A percentile compares a stretch with the other conserved stretches of the same genome.
Conservation (phyloP, 352 stramenopile species). For the Globisporangium okanoganense region DNA sequence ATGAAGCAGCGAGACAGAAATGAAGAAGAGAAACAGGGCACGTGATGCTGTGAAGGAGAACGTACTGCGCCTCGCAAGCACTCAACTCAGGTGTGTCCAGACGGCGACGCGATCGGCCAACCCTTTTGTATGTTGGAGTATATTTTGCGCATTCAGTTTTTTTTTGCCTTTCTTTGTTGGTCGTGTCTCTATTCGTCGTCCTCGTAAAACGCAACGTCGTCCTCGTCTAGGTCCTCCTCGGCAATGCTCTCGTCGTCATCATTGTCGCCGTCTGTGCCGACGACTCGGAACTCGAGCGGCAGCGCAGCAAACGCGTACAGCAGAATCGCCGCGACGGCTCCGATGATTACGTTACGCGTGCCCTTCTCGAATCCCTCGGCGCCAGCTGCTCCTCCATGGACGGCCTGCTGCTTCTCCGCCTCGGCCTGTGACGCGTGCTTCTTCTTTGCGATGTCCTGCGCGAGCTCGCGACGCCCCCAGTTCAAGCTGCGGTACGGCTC, state of each 20-base stretch:
- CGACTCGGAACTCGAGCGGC: conserved; percentile 51
- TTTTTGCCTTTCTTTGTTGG: not conserved
- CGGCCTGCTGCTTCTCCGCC: conserved; percentile 15
- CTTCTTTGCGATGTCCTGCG: conserved; percentile 48
- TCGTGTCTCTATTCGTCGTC: conserved; percentile 28
- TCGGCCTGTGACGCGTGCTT: conserved; percentile 33
- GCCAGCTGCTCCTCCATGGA: conserved; percentile 15
- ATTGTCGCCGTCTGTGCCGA: conserved; percentile 31
- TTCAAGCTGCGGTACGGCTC: conserved; percentile 80
- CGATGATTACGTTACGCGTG: conserved; percentile 78
- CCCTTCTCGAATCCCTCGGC: conserved; percentile 63
- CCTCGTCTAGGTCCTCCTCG: conserved; percentile 26
- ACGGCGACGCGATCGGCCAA: not conserved
- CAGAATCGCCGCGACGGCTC: conserved; percentile 59
- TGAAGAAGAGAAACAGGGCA: conserved; percentile 2
- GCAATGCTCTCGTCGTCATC: conserved; percentile 26
- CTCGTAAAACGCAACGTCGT: conserved; percentile 27
- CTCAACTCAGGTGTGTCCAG: not conserved
- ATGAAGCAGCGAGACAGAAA: not conserved
- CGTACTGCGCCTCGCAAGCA: not conserved
- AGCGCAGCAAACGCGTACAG: conserved; percentile 70
- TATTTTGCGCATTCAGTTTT: conserved; percentile 16
- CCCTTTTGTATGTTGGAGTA: conserved; percentile 17
- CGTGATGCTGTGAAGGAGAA: not conserved
- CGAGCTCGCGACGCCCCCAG: conserved; percentile 72